Evolutionary conservation across 1,284 basidiomycete genomes (phyloP), one percentile per base, ranked within the genome.

Genomic region (Lentinula novae-zelandiae): DNA sequence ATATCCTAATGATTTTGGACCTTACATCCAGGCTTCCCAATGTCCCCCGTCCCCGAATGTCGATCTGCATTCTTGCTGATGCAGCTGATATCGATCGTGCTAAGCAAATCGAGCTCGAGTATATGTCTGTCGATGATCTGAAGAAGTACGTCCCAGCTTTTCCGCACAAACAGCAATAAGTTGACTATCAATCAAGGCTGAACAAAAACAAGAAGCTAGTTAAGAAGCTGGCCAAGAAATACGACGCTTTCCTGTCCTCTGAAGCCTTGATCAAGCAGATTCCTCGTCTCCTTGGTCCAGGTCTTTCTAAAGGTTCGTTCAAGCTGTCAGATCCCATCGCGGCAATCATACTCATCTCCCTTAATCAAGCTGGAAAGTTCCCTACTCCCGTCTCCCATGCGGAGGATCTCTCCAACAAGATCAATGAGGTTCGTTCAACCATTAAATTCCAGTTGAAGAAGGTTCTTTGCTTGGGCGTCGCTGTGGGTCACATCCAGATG

Each of bases 141-240:
- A 99, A 99, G 82, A 99, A 99, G 93, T 91, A 67, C 46, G 84
- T 75, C 6, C 36, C 1, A n/a, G 36, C 44, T 13, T 58, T 20
- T 33, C 8, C 40, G 9, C 15, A 53, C 5, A 7, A 8, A 31
- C 8, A 42, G 17, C 2, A 44, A n/a, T 3, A 7, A 33, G 10
- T 13, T 31, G 27, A 56, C 27, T 31, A 5, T 40, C 46, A 13
- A 36, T 13, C 39, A 2, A 93, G 90, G 81, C 87, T 98, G 70
- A 98, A 97, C 90, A 97, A 97, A 85, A 99, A 99, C 89, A 99
- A 99, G 87, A 99, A 99, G 84, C 93, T 99, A 67, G 96, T 99
- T 75, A 99, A 99, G 88, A 99, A 96, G 85, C 93, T 99, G 70
- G 96, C 96, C 67, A 98, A 98, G 85, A 98, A 98, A 80, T 96